Evolutionary conservation across 768 basidiomycete genomes (phyloP), one percentile per base, ranked within the genome.

Genomic region (Coprinopsis sp.): DNA sequence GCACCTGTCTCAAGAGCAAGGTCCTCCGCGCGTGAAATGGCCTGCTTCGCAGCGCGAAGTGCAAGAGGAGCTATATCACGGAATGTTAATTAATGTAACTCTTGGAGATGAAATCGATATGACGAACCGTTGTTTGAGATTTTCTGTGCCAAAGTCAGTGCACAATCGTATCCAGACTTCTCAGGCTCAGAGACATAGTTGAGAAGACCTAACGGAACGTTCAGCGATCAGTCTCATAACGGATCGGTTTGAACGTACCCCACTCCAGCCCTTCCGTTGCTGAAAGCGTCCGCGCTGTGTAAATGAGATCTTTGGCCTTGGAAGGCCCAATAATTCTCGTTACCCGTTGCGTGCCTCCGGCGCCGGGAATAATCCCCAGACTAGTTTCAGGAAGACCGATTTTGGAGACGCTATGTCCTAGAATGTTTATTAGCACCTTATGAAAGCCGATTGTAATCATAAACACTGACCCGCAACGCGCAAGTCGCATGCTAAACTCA

Each of bases 401-500:
- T 66, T 91, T 92, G 43, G 83, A 82, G 33, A 90, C 91, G 44
- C 64, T 60, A 52, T 77, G 70, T 1, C 75, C 84, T 88, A 54
- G 10, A 42, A 30, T 41, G 42, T 42, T 27, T 24, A 29, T 43
- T 10, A 37, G 14, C 22, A 33, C 30, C n/a, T 19, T 31, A 18
- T 18, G 19, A 16, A 19, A 29, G 27, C 10, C 41, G 23, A 28
- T 24, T 31, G 40, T 36, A n/a, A 11, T 29, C 31, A 7, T 10
- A 28, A 18, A 40, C 30, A 65, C 73, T 47, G 64, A 91, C 92
- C 89, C 50, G 87, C 92, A 22, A 95, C 83, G 27, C 93, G 79
- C 57, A 97, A 64, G 70, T 97, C 93, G 65, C 91, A 95, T 2
- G 90, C 86, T 44, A 97, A 73, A 48, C 84, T 76, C 48, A 96